Percentiles rank a stretch among this genome's conserved stretches.
Evolutionary conservation across 257 asterid species (phyloP).

Genomic region (Lantana camara): DNA sequence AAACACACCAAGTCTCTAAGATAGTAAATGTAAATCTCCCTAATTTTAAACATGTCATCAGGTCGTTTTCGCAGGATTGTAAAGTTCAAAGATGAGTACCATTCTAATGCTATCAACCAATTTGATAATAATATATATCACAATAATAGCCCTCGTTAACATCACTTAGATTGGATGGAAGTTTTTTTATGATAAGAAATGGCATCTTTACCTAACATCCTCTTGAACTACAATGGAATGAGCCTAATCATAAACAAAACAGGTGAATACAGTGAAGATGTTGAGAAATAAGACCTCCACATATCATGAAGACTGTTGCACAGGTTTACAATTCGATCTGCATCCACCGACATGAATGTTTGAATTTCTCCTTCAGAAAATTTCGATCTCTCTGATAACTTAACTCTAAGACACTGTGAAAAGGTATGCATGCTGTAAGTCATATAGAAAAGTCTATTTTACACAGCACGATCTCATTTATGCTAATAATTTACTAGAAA

Average conservation of each 20-base stretch:
- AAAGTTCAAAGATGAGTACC: not conserved
- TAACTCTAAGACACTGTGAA: constrained; percentile 74
- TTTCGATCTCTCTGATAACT: constrained; percentile 87
- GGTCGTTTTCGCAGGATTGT: not conserved
- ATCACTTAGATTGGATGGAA: not conserved
- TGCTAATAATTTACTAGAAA: not conserved
- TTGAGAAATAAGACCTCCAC: constrained; percentile 71
- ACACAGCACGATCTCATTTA: not conserved
- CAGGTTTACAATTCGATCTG: constrained; percentile 81
- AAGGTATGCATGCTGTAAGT: constrained; percentile 17
- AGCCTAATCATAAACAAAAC: not conserved
- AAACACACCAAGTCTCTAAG: no score
- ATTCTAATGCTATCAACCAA: not conserved
- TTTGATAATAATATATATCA: not conserved
- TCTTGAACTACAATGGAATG: not conserved
- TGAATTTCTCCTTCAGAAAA: constrained; percentile 98
- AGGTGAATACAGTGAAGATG: constrained; percentile 19
- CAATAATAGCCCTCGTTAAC: not conserved
- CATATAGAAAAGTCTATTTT: not conserved
- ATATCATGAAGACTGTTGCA: constrained; percentile 93
- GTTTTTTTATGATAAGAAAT: not conserved
- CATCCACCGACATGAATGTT: constrained; percentile 98
- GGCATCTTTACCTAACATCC: not conserved
- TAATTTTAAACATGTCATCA: constrained; percentile 6
- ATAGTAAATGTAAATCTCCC: no score